Conservation (phyloP, 331 rosid genomes). For the Phaseolus coccineus region DNA sequence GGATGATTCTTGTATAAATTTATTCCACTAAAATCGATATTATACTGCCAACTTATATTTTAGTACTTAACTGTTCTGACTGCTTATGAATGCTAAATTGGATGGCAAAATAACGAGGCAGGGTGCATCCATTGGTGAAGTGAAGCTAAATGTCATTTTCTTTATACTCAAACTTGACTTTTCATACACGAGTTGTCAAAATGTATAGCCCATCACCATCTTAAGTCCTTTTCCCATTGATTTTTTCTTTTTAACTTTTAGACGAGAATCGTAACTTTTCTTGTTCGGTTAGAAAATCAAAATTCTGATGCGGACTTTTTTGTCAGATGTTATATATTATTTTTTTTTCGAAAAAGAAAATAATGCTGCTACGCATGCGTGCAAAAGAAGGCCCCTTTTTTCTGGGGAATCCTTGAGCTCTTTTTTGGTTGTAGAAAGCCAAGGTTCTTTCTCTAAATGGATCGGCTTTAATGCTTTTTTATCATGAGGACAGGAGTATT, state of each 20-base stretch:
- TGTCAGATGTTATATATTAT: not conserved
- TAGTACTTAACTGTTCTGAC: not conserved
- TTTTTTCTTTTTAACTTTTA: not conserved
- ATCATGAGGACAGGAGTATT: conserved; percentile 13
- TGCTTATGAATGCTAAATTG: not conserved
- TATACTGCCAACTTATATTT: not conserved
- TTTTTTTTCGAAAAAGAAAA: not conserved
- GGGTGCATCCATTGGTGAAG: not conserved
- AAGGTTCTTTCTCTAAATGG: conserved; percentile 2
- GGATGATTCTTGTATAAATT: not conserved
- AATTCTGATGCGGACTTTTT: not conserved
- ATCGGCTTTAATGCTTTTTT: conserved; percentile 15
- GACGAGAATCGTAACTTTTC: not conserved
- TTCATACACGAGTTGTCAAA: not conserved
- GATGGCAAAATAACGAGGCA: not conserved
- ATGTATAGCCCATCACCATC: not conserved
- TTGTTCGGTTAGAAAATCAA: not conserved
- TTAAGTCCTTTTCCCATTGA: conserved; percentile 18
- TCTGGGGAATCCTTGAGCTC: not conserved
- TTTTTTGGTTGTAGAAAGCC: conserved; percentile 20
- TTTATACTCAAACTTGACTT: not conserved
- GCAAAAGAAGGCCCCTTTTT: not conserved
- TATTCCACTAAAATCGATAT: not conserved
- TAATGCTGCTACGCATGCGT: not conserved
- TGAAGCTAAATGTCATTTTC: not conserved